Conservation (phyloP, 148 eudicot species). For the Spergularia marina region DNA sequence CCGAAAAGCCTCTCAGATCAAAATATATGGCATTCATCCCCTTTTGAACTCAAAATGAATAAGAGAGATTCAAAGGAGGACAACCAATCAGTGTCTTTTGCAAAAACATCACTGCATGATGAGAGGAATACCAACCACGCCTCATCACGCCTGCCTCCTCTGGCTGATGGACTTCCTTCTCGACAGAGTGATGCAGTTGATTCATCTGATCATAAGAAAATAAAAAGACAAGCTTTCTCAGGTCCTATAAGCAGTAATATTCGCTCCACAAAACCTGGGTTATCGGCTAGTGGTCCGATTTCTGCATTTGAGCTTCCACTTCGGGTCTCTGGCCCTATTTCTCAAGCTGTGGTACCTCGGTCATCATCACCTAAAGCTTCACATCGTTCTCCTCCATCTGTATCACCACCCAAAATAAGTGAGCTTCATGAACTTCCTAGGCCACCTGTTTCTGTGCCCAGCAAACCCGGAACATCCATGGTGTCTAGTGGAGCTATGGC, state of each 20-base stretch:
- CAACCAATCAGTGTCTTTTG: conserved; percentile 25
- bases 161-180: conserved; percentile 43
- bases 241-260: conserved; percentile 79
- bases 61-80: conserved; percentile 51
- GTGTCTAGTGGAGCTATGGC: conserved; percentile 57
- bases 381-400: conserved; percentile 45
- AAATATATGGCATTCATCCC: conserved; percentile 68
- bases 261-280: conserved; percentile 38
- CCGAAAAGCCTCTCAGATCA: conserved; percentile 33
- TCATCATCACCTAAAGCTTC: conserved; percentile 36
- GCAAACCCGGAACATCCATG: conserved; percentile 45
- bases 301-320: conserved; percentile 45
- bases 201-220: conserved; percentile 45
- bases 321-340: conserved; percentile 41
- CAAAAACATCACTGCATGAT: conserved; percentile 32
- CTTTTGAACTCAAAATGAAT: conserved; percentile 51
- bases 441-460: conserved; percentile 57
- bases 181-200: conserved; percentile 42
- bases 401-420: conserved; percentile 80
- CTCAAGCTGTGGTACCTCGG: conserved; percentile 33
- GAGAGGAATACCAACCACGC: conserved; percentile 39
- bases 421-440: conserved; percentile 99
- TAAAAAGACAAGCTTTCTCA: conserved; percentile 77
- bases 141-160: conserved; percentile 48
- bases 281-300: conserved; percentile 58